Evolutionary conservation across 345 rosid genomes (phyloP), one percentile per base, ranked within the genome.

Genomic region (Firmiana major): DNA sequence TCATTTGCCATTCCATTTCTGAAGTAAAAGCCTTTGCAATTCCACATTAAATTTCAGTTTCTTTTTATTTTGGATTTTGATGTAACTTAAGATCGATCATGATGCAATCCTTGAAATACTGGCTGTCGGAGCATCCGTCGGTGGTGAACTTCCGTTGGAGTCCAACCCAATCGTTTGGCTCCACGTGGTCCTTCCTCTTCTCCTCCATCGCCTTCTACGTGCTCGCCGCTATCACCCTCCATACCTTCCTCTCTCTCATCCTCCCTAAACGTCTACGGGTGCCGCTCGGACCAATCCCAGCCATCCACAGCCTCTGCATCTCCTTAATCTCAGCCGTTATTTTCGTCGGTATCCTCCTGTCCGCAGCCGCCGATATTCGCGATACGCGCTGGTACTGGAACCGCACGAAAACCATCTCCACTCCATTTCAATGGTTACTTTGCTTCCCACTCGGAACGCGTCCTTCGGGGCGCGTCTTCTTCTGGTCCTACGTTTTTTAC

Each of bases 391-490:
- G 99, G 99, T 81, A 88, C 75, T 89, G 94, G 99, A 86, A 92
- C 1, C 87, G 91, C 1, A 82, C 86, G 16, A 80, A 82, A 63
- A 75, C 88, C 78, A 10, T 83, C 84, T 43, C 81, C 83, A n/a
- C 76, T 70, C 87, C 98, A 3, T 70, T 93, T 13, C 94, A 95
- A 76, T 95, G 99, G 99, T 89, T 95, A 77, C 94, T 95, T 79
- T 95, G 99, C 67, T 95, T 95, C 88, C 99, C 99, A 0, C 85
- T 95, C 4, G 99, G 99, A 6, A 93, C 96, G 17, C 92, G 98
- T n/a, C 94, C 99, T 1, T 95, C 99, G 0, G 98, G 99, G 0
- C 98, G 99, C 77, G 99, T 95, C 17, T 95, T 93, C 84, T 95
- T 93, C 89, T 95, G 99, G 98, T 95, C 98, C 0, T 95, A 95